These are phyloP conservation scores for Penicillium verhagenii DNA, from an alignment of 495 filamentous ascomycete species.

Conservation along the genomic window DNA sequence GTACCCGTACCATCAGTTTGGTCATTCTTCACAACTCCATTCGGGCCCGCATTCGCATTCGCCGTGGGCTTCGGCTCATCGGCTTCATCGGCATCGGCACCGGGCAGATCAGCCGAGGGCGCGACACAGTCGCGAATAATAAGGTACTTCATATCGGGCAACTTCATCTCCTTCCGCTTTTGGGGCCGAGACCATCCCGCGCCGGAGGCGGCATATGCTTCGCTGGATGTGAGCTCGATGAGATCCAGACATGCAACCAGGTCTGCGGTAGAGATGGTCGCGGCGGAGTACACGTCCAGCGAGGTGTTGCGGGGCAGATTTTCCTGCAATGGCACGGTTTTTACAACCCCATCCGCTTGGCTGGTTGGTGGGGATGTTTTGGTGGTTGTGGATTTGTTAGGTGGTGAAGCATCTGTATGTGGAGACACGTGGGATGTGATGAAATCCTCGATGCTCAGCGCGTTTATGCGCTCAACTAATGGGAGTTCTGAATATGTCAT, in stretches of 20 bases:
- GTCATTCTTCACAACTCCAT: background rate
- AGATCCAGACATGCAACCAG: conserved; percentile 68
- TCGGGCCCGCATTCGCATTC: background rate
- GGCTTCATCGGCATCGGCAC: background rate
- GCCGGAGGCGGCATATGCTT: conserved; percentile 63
- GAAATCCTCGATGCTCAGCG: conserved; percentile 35
- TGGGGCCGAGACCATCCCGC: conserved; percentile 66
- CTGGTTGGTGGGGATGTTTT: background rate
- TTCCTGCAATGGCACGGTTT: background rate
- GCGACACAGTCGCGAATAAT: conserved; percentile 45
- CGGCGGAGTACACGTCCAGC: conserved; percentile 43
- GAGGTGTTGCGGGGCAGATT: background rate
- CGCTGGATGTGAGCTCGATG: conserved; percentile 64
- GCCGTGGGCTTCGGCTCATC: conserved; percentile 1
- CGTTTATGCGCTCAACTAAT: conserved; percentile 45
- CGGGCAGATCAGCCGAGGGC: background rate
- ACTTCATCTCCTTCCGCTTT: conserved; percentile 74
- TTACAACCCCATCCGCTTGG: too few relatives aligned
- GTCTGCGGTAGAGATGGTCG: conserved; percentile 48
- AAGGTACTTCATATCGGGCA: conserved; percentile 67
- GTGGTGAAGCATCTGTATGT: background rate
- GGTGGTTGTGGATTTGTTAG: background rate
- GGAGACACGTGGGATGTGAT: conserved; percentile 28
- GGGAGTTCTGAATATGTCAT: conserved; percentile 19
- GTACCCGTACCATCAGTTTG: background rate